Base-by-base conservation (phyloP, 2,329 filamentous ascomycete genomes). In the Clonostachys rhizophaga region DNA sequence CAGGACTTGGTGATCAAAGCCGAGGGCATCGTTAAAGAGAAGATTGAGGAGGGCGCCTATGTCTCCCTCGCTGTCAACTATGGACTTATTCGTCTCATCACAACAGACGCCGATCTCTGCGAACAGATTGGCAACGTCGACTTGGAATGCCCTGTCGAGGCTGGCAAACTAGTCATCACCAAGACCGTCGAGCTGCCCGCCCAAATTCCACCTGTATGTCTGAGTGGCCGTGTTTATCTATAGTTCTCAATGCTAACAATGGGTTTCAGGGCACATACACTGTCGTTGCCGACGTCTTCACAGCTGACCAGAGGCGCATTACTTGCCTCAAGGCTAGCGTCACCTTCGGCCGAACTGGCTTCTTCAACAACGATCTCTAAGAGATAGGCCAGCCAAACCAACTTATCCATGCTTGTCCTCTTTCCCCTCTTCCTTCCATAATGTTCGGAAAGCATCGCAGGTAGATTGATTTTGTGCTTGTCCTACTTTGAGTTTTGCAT, bases 1-100 rank as follows among this genome's bases (percentile, higher is more conserved):
- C 56, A 83, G 58, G 80, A 79, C 17, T 84, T 99, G 46, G 74
- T 77, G 49, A 95, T 99, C 72, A 81, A 82, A 54, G 94, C 91
- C 42, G 76, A 71, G 34, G 94, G 92, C 48, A 81, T 72, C n/a
- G 79, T 97, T 53, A 78, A 77, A 56, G 70, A 95, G 60, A 69
- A 76, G 45, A 83, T 99, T 54, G 79, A 83, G 47, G 65, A 90
- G 49, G 92, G 90, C 49, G 89, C 92, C 50, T 89, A 88, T 58
- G 86, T 96, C 52, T 76, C 86, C 43, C 67, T 99, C 39, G 79
- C 84, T 55, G 92, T 99, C 70, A 96, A 96, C 72, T 96, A 95
- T 67, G 92, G 92, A 50, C 76, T 96, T 55, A 96, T 99, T 67
- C 88, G 84, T 47, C 80, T 99, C 54, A 83, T 99, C 67, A 89